A percentile compares a stretch with the other conserved stretches of the same genome.
phyloP scores from a whole-genome alignment of 75 land plant genomes.

The Azolla pinnata region DNA sequence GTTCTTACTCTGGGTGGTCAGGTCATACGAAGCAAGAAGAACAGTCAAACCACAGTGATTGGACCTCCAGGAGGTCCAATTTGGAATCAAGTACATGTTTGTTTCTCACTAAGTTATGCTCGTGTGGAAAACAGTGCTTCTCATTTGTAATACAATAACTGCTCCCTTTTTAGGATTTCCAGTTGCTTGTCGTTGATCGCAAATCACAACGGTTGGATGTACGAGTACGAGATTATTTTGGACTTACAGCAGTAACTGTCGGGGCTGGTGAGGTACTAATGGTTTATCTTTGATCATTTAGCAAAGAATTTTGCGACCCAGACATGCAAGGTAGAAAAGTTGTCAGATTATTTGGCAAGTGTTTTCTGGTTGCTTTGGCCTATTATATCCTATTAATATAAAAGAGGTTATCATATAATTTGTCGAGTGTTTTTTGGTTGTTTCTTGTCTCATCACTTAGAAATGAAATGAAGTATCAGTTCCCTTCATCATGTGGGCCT shows the following conservation, averaged over 20 bases:
- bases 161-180: slow-evolving; percentile 59
- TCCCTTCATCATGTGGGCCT: no score
- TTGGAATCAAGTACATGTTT: slow-evolving; percentile 95
- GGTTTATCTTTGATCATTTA: no score
- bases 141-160: neutral
- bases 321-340: no score
- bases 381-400: no score
- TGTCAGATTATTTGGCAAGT: no score
- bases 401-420: no score
- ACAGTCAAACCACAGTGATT: slow-evolving; percentile 88
- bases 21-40: slow-evolving; percentile 84
- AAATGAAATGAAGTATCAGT: no score
- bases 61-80: slow-evolving; percentile 97
- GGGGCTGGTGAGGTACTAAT: slow-evolving; percentile 79
- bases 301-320: no score
- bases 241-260: slow-evolving; percentile 52
- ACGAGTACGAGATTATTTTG: slow-evolving; percentile 72
- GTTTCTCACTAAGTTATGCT: neutral
- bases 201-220: slow-evolving; percentile 54
- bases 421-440: no score
- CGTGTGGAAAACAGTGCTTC: neutral
- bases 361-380: no score
- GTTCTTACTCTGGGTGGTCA: slow-evolving; percentile 75
- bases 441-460: no score
- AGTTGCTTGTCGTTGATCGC: slow-evolving; percentile 75